A percentile compares a stretch with the other conserved stretches of the same genome.
Conservation (phyloP, 75 land plant genomes). For the Cunninghamia lanceolata region DNA sequence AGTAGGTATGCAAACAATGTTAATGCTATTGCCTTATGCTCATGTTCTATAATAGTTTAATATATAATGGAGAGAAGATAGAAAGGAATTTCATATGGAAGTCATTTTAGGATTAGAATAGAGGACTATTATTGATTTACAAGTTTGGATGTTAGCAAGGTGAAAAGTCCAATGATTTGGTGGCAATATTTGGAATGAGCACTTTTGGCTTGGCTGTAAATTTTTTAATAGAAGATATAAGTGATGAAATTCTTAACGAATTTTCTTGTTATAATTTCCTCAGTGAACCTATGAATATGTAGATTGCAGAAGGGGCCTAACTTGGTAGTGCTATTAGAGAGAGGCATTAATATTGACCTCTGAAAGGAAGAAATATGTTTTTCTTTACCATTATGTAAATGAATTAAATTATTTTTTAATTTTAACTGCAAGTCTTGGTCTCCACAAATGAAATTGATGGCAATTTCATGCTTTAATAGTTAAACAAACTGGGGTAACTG, state of each 20-base stretch:
- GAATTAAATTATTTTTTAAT: neutral
- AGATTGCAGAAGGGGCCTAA: conserved; percentile 35
- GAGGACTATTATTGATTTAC: neutral
- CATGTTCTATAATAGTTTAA: neutral
- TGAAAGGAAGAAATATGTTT: conserved; percentile 23
- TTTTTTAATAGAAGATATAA: neutral
- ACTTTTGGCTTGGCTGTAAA: conserved; percentile 36
- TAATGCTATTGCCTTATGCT: neutral
- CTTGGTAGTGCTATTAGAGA: conserved; percentile 36
- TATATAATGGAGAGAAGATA: too few relatives aligned
- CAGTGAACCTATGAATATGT: neutral
- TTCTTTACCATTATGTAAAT: neutral
- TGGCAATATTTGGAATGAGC: conserved; percentile 33
- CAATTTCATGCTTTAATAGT: conserved; percentile 29
- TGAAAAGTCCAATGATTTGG: conserved; percentile 21
- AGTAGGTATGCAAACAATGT: conserved; percentile 15
- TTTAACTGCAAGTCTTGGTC: neutral
- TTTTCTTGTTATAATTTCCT: neutral
- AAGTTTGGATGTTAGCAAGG: conserved; percentile 37
- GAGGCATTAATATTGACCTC: conserved; percentile 28
- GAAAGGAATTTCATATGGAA: too few relatives aligned
- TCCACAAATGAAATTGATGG: neutral
- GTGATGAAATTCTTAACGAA: neutral
- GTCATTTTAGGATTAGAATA: neutral
- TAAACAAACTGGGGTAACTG: conserved; percentile 66